Percentiles rank a stretch among this genome's conserved stretches.
Conservation (phyloP, 805 yeast genomes). For the Millerozyma acaciae region DNA sequence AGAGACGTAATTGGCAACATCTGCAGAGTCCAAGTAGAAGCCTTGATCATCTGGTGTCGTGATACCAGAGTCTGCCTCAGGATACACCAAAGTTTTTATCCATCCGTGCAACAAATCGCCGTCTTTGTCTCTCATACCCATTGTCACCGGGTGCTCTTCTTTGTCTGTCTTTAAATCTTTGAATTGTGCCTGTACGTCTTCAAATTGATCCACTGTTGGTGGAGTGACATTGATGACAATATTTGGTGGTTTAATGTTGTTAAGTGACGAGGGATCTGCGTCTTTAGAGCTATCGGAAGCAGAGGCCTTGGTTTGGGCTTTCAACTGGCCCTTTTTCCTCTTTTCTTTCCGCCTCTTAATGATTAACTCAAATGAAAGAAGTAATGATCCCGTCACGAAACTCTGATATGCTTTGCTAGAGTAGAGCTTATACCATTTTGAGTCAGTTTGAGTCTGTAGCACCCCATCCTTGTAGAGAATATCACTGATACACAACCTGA, state of each 20-base stretch:
- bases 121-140: conserved; percentile 8
- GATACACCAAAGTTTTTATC: conserved; percentile 24
- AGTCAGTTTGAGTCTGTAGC: conserved; percentile 18
- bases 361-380: conserved; percentile 39
- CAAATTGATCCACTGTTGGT: conserved; percentile 8
- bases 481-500: conserved; percentile 27
- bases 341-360: conserved; percentile 14
- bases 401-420: conserved; percentile 36
- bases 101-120: conserved; percentile 19
- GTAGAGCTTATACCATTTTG: conserved; percentile 44
- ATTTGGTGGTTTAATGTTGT: conserved; percentile 1
- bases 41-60: conserved; percentile 36
- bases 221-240: conserved; percentile 10
- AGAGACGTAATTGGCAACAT: conserved; percentile 6
- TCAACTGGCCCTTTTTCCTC: conserved; percentile 1
- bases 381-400: conserved; percentile 47
- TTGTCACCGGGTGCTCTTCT: conserved; percentile 7
- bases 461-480: conserved; percentile 18
- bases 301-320: conserved; percentile 1
- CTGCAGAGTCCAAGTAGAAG: conserved; percentile 28
- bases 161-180: conserved; percentile 7
- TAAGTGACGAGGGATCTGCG: conserved; percentile 1
- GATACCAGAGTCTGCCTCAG: conserved; percentile 13
- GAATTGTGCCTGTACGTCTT: conserved; percentile 5
- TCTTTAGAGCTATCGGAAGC: conserved; percentile 1